Evolutionary conservation across 768 basidiomycete genomes (phyloP).

Genomic region (Mycena maculata): DNA sequence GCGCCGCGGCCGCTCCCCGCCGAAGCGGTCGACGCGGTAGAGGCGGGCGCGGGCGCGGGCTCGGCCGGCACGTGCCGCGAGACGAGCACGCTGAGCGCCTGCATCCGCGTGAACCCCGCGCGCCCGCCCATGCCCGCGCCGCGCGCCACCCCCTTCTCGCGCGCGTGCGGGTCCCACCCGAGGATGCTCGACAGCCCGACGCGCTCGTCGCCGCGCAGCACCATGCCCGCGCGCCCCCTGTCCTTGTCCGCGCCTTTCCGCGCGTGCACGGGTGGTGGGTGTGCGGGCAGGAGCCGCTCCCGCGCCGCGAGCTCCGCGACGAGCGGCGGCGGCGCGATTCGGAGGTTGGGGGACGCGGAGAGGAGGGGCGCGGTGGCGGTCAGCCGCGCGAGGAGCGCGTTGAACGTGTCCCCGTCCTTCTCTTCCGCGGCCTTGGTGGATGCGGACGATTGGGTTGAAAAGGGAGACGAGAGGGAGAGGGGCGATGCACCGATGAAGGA

Average conservation of each 20-base stretch:
- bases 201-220: slow-evolving; percentile 67
- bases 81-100: slow-evolving; percentile 64
- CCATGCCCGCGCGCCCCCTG: slow-evolving; percentile 43
- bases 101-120: slow-evolving; percentile 67
- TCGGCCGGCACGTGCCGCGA: slow-evolving; percentile 49
- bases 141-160: slow-evolving; percentile 45
- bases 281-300: slow-evolving; percentile 49
- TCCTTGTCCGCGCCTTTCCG: too few species aligned
- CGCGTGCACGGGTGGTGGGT: too few species aligned
- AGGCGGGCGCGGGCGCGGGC: slow-evolving; percentile 12
- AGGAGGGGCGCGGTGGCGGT: slow-evolving; percentile 53
- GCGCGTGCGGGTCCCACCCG: slow-evolving; percentile 64
- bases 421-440: slow-evolving; percentile 20
- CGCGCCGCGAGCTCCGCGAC: slow-evolving; percentile 62
- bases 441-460: slow-evolving; percentile 12
- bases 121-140: slow-evolving; percentile 62
- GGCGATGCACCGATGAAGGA: slow-evolving; percentile 52
- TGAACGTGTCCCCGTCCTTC: slow-evolving; percentile 44
- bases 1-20: slow-evolving; percentile 29
- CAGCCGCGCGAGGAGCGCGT: slow-evolving; percentile 54
- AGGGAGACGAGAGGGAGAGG: slow-evolving; percentile 28
- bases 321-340: slow-evolving; percentile 59
- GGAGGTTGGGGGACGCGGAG: slow-evolving; percentile 66
- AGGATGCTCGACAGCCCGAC: slow-evolving; percentile 63
- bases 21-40: slow-evolving; percentile 35